A percentile compares a stretch with the other conserved stretches of the same genome.
Conservation (phyloP, 208 protist species). For the Balamuthia mandrillaris region DNA sequence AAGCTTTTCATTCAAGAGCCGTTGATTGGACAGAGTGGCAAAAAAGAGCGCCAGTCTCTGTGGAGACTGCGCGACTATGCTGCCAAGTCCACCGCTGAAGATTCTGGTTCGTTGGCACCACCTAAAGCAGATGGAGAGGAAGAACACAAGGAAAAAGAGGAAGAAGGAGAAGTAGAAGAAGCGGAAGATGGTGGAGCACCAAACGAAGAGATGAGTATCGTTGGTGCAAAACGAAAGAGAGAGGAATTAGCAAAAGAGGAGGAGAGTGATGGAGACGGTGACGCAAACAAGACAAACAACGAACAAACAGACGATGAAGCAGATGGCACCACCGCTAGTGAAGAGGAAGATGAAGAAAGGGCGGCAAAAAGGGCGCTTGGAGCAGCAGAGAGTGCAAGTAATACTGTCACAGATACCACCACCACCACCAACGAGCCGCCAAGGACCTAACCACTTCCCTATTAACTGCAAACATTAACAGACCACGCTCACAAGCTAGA, state of each 20-base stretch:
- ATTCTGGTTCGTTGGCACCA: too few species aligned
- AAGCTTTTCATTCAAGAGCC: conserved; percentile 19
- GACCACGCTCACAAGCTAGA: too few species aligned
- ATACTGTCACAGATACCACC: too few species aligned
- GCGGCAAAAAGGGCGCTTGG: not conserved
- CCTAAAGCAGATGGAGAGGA: not conserved
- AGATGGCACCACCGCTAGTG: not conserved
- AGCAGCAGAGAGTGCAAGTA: not conserved
- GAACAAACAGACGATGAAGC: too few species aligned
- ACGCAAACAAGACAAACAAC: not conserved
- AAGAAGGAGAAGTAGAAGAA: not conserved
- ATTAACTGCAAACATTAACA: too few species aligned
- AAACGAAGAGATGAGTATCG: not conserved
- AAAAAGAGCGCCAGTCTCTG: conserved; percentile 2
- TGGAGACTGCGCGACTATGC: not conserved
- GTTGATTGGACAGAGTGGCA: not conserved
- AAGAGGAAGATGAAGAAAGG: not conserved
- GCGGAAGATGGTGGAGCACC: not conserved
- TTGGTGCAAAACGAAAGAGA: not conserved
- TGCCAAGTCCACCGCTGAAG: not conserved
- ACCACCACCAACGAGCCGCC: too few species aligned
- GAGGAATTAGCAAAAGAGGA: not conserved
- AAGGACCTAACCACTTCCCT: too few species aligned
- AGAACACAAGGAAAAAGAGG: not conserved
- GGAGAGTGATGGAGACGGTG: not conserved